These are phyloP conservation scores for Cylindrotheca closterium DNA, from an alignment of 108 stramenopile species.

Conservation along the genomic window DNA sequence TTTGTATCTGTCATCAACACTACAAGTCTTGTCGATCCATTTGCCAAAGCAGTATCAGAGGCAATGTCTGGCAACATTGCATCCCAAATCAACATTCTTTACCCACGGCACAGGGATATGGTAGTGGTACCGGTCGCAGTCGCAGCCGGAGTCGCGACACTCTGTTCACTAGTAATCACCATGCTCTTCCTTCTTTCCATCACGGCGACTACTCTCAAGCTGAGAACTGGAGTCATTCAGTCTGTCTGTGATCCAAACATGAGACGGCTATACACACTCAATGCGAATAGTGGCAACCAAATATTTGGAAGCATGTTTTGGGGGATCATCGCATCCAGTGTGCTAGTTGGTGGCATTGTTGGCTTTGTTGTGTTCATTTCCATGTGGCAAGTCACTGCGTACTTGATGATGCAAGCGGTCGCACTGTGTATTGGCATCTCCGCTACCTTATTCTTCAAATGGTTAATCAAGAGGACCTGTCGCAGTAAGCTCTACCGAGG, in stretches of 20 bases:
- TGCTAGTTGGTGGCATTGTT: not conserved
- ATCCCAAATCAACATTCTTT: not conserved
- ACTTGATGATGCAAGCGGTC: not conserved
- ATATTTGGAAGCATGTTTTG: slow-evolving; percentile 4
- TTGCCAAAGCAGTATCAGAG: not conserved
- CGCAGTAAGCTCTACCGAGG: slow-evolving; percentile 4
- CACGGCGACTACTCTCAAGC: slow-evolving; percentile 28
- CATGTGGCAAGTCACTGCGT: slow-evolving; percentile 1
- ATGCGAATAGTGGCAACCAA: not conserved
- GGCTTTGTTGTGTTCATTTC: not conserved
- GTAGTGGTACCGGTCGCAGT: slow-evolving; percentile 1
- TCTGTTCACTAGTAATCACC: not conserved
- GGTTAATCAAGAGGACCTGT: not conserved
- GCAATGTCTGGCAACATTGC: not conserved
- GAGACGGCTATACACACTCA: not conserved
- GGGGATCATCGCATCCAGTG: not conserved
- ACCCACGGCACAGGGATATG: not conserved
- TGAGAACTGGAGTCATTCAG: slow-evolving; percentile 31
- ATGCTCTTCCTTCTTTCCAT: slow-evolving; percentile 10
- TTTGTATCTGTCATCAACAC: not conserved
- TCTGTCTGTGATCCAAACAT: not conserved
- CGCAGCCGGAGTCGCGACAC: slow-evolving; percentile 1
- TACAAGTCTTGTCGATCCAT: not conserved
- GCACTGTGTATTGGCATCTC: not conserved
- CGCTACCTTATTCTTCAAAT: not conserved